These are phyloP conservation scores for Mortierella sp. DNA, from an alignment of 371 early-diverging fungal species.

Conservation along the genomic window DNA sequence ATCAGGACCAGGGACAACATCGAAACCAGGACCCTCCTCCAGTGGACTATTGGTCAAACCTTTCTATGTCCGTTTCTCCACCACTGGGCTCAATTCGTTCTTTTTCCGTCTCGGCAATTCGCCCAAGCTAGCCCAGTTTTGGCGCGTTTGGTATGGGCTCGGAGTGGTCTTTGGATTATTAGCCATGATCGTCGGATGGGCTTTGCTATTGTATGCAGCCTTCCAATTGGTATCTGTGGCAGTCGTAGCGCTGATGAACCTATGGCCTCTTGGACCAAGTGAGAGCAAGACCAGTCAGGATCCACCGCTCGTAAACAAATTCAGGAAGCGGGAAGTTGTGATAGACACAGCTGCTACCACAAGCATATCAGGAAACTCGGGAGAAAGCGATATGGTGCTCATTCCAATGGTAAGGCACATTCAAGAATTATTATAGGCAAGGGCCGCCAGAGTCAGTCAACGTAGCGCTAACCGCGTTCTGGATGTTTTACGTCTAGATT, in stretches of 20 bases:
- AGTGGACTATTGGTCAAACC: conserved; percentile 53
- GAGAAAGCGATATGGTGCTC: conserved; percentile 65
- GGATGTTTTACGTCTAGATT: conserved; percentile 61
- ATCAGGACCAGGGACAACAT: conserved; percentile 10
- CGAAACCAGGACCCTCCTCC: conserved; percentile 20
- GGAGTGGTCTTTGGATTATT: conserved; percentile 67
- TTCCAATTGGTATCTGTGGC: conserved; percentile 55
- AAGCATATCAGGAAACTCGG: neutral
- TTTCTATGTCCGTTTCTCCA: conserved; percentile 73
- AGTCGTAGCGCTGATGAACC: conserved; percentile 8
- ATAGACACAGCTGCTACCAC: neutral
- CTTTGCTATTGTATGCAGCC: conserved; percentile 67
- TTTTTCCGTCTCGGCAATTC: conserved; percentile 63
- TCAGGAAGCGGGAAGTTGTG: conserved; percentile 32
- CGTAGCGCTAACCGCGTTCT: too few relatives aligned
- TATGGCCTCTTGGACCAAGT: conserved; percentile 14
- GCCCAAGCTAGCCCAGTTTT: conserved; percentile 62
- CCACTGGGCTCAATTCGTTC: conserved; percentile 65
- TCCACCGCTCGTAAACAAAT: neutral
- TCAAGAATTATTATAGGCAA: neutral
- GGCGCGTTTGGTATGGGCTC: conserved; percentile 72
- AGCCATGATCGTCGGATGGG: conserved; percentile 66
- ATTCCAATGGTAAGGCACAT: conserved; percentile 65
- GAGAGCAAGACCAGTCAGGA: neutral
- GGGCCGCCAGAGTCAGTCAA: too few relatives aligned